Percentiles rank a stretch among this genome's conserved stretches.
phyloP scores from a whole-genome alignment of 352 stramenopile genomes.

The Phytophthora ramorum region DNA sequence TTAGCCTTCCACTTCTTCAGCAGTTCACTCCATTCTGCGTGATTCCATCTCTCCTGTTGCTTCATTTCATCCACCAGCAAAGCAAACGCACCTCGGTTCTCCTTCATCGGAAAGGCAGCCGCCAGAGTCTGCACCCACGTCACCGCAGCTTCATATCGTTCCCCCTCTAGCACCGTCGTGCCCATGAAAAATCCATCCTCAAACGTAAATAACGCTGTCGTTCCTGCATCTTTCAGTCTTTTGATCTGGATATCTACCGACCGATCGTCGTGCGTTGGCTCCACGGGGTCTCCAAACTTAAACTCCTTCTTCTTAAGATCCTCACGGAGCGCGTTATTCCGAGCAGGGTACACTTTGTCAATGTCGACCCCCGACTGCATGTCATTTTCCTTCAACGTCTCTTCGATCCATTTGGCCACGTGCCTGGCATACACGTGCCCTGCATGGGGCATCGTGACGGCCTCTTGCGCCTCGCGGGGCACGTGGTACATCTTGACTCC shows the following conservation, averaged over 20 bases:
- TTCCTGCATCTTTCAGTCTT: constrained; percentile 65
- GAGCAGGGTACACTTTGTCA: constrained; percentile 40
- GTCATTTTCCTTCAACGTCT: constrained; percentile 51
- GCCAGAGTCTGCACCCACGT: constrained; percentile 64
- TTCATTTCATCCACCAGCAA: constrained; percentile 47
- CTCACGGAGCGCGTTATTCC: constrained; percentile 36
- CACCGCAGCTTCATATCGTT: constrained; percentile 65
- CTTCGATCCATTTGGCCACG: constrained; percentile 75
- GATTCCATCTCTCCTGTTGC: constrained; percentile 46
- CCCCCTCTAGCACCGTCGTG: constrained; percentile 51
- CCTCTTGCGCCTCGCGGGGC: constrained; percentile 33
- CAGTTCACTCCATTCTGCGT: constrained; percentile 58
- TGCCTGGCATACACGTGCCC: constrained; percentile 28
- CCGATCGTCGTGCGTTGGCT: constrained; percentile 37
- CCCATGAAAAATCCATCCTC: constrained; percentile 80
- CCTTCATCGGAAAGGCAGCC: constrained; percentile 63
- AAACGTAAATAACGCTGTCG: constrained; percentile 64
- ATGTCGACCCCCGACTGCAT: constrained; percentile 62
- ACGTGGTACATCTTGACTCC: constrained; percentile 74
- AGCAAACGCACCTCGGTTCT: constrained; percentile 59
- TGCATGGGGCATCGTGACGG: constrained; percentile 45
- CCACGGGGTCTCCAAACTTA: constrained; percentile 51
- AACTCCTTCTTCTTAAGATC: constrained; percentile 43
- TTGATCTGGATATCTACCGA: constrained; percentile 57
- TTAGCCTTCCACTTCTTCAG: constrained; percentile 62